Conservation (phyloP, 495 filamentous ascomycete genomes). For the Penicillium angulare region DNA sequence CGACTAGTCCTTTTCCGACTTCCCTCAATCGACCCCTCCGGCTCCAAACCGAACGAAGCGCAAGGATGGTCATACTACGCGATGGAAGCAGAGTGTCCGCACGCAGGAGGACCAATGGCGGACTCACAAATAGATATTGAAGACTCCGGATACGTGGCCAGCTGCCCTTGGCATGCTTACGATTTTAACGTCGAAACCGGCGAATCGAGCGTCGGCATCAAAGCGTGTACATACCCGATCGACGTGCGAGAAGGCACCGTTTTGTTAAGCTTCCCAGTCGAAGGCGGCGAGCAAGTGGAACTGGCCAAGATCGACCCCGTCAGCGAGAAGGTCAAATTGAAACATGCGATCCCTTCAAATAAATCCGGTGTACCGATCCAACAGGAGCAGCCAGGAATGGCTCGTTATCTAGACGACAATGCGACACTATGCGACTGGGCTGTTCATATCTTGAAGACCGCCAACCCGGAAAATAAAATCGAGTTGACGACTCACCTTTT, state of each 20-base stretch:
- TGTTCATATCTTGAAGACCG: slow-evolving; percentile 48
- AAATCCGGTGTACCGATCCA: slow-evolving; percentile 1
- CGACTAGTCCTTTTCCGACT: slow-evolving; percentile 52
- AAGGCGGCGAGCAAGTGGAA: slow-evolving; percentile 17
- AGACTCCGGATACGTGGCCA: slow-evolving; percentile 53
- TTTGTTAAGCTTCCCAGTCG: slow-evolving; percentile 29
- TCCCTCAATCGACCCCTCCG: slow-evolving; percentile 38
- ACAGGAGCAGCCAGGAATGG: slow-evolving; percentile 16
- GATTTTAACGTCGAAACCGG: slow-evolving; percentile 58
- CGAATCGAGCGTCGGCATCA: slow-evolving; percentile 53
- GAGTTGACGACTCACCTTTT: slow-evolving; percentile 51
- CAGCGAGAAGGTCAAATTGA: slow-evolving; percentile 51
- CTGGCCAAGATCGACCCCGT: slow-evolving; percentile 43
- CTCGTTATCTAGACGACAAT: slow-evolving; percentile 40
- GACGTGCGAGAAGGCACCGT: slow-evolving; percentile 38
- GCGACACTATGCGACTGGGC: slow-evolving; percentile 53
- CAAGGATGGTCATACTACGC: slow-evolving; percentile 52
- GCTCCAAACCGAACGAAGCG: slow-evolving; percentile 31
- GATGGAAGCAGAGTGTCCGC: slow-evolving; percentile 54
- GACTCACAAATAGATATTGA: slow-evolving; percentile 53
- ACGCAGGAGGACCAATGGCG: slow-evolving; percentile 52
- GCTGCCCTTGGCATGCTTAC: slow-evolving; percentile 56
- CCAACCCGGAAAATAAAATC: slow-evolving; percentile 53
- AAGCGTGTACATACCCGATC: slow-evolving; percentile 51
- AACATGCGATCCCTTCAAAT: slow-evolving; percentile 29